phyloP scores from a whole-genome alignment of 306 rosid species.

The Crotalaria pallida region DNA sequence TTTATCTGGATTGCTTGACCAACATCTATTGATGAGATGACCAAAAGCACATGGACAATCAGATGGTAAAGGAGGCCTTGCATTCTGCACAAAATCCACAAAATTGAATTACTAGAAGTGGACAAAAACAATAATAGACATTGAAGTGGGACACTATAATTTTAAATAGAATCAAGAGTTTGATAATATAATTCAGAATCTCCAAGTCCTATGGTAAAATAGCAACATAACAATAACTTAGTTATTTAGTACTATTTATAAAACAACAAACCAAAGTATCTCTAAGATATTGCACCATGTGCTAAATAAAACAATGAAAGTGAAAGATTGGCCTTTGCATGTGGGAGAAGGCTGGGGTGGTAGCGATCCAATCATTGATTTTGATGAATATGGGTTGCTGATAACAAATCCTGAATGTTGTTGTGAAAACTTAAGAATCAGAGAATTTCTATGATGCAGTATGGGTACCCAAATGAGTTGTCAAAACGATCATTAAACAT shows the following conservation, averaged over 20 bases:
- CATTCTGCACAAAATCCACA: slow-evolving; percentile 59
- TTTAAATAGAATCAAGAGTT: background rate
- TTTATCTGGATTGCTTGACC: slow-evolving; percentile 80
- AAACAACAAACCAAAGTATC: background rate
- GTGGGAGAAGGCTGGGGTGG: background rate
- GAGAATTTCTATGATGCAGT: no score
- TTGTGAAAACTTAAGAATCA: background rate
- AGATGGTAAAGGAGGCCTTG: slow-evolving; percentile 79
- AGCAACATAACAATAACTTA: background rate
- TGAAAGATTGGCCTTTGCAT: background rate
- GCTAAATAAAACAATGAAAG: background rate
- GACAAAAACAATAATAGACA: background rate
- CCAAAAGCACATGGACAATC: slow-evolving; percentile 71
- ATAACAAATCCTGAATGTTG: slow-evolving; percentile 6
- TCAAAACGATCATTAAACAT: background rate
- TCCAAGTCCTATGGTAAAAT: background rate
- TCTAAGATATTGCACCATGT: background rate
- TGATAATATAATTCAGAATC: background rate
- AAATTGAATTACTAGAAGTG: background rate
- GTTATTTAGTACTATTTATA: background rate
- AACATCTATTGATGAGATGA: slow-evolving; percentile 68
- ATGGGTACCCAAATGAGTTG: no score
- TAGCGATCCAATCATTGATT: slow-evolving; percentile 26
- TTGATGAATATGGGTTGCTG: background rate
- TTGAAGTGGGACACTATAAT: background rate